These are phyloP conservation scores for Melastoma malabathricum DNA, from an alignment of 345 rosid genomes.

Conservation along the genomic window DNA sequence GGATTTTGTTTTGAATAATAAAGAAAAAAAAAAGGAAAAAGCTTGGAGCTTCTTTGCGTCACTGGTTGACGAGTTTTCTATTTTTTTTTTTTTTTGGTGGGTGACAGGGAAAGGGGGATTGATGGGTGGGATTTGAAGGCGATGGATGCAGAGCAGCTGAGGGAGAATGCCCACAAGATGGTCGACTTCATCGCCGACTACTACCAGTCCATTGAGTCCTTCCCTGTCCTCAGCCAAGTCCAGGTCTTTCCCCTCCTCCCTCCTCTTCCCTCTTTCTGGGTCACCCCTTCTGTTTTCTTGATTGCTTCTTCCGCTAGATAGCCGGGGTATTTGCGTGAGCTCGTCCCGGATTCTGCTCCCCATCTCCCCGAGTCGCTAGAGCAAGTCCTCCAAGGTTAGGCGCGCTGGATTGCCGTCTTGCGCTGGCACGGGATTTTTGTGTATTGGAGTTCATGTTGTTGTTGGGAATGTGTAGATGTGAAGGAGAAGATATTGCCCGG, in stretches of 20 bases:
- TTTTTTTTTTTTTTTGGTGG: background rate
- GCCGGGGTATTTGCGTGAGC: slow-evolving; percentile 75
- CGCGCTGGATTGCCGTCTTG: background rate
- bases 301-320: slow-evolving; percentile 17
- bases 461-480: slow-evolving; percentile 31
- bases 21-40: too few species aligned
- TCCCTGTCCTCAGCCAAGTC: slow-evolving; percentile 92
- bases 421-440: too few species aligned
- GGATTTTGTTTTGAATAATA: too few species aligned
- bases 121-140: slow-evolving; percentile 21
- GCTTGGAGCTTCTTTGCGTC: too few species aligned
- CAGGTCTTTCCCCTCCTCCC: slow-evolving; percentile 19
- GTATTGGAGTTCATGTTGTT: too few species aligned
- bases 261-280: background rate
- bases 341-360: slow-evolving; percentile 78
- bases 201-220: slow-evolving; percentile 56
- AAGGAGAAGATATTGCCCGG: slow-evolving; percentile 67
- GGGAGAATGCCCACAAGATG: slow-evolving; percentile 70
- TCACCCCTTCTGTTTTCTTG: background rate
- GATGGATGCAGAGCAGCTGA: slow-evolving; percentile 64
- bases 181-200: slow-evolving; percentile 92
- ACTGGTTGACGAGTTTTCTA: too few species aligned
- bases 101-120: background rate
- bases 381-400: slow-evolving; percentile 67
- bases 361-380: slow-evolving; percentile 58